These are phyloP conservation scores for Leccinellum rugosiceps DNA, from an alignment of 768 basidiomycete genomes.

Conservation along the genomic window DNA sequence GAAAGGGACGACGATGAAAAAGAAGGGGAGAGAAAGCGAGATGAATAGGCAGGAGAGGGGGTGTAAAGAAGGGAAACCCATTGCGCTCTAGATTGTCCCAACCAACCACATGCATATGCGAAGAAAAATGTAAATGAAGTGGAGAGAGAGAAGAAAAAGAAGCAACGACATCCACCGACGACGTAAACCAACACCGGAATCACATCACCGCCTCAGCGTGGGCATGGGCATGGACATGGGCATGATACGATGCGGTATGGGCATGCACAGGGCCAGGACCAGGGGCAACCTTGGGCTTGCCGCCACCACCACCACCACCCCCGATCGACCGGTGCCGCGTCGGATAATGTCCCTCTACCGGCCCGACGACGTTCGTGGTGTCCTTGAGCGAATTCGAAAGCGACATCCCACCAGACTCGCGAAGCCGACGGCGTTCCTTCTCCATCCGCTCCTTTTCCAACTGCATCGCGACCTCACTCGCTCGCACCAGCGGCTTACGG, in stretches of 20 bases:
- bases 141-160: neutral
- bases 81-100: constrained; percentile 20
- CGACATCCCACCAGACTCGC: constrained; percentile 9
- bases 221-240: neutral
- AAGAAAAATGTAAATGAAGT: too few relatives aligned
- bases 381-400: constrained; percentile 26
- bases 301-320: neutral
- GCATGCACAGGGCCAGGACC: neutral
- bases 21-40: too few relatives aligned
- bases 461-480: constrained; percentile 52
- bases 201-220: constrained; percentile 17
- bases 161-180: neutral
- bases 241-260: neutral
- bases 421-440: constrained; percentile 29
- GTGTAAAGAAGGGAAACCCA: neutral
- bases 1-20: neutral
- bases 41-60: too few relatives aligned
- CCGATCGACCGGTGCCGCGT: constrained; percentile 15
- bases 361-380: constrained; percentile 19
- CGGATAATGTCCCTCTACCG: constrained; percentile 17
- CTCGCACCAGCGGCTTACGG: constrained; percentile 38
- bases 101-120: neutral
- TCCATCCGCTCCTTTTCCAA: constrained; percentile 45
- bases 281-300: constrained; percentile 12
- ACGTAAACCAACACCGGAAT: neutral